Evolutionary conservation across 805 yeast genomes (phyloP).

Genomic region (Kockiozyma suomiensis): DNA sequence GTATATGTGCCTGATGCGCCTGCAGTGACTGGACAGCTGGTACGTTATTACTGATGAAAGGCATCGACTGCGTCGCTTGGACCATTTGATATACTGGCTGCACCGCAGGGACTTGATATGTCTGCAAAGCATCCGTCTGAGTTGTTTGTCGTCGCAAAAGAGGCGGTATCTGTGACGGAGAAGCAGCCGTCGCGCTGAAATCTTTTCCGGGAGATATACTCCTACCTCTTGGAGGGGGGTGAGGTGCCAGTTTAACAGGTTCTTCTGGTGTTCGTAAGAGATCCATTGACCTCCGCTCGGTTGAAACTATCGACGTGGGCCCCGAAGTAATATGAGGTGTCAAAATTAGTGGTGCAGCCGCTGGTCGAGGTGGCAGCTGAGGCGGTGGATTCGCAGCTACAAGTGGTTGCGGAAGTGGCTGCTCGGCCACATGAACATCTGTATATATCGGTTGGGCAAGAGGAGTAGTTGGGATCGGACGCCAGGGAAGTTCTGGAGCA

Average conservation of each 20-base stretch:
- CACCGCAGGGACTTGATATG: not conserved
- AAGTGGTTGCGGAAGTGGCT: not conserved
- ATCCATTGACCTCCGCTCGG: slow-evolving; percentile 13
- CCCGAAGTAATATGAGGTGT: not conserved
- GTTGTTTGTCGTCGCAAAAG: not conserved
- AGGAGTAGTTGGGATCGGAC: not conserved
- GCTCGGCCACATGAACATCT: not conserved
- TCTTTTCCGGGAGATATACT: slow-evolving; percentile 13
- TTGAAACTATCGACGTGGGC: slow-evolving; percentile 11
- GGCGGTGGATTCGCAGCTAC: not conserved
- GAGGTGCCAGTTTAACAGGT: not conserved
- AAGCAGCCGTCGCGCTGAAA: not conserved
- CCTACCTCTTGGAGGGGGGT: slow-evolving; percentile 15
- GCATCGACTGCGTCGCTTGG: slow-evolving; percentile 2
- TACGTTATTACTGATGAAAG: not conserved
- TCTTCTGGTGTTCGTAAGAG: slow-evolving; percentile 4
- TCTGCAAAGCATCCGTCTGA: not conserved
- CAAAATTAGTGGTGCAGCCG: not conserved
- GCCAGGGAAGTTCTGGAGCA: not conserved
- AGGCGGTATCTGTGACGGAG: not conserved
- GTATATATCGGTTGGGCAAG: not conserved
- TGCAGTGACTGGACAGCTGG: not conserved
- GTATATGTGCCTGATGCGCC: no score
- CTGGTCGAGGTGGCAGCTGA: slow-evolving; percentile 6
- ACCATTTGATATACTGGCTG: not conserved